These are phyloP conservation scores for Noccaea bulbosa DNA, from an alignment of 345 rosid species.

Conservation along the genomic window DNA sequence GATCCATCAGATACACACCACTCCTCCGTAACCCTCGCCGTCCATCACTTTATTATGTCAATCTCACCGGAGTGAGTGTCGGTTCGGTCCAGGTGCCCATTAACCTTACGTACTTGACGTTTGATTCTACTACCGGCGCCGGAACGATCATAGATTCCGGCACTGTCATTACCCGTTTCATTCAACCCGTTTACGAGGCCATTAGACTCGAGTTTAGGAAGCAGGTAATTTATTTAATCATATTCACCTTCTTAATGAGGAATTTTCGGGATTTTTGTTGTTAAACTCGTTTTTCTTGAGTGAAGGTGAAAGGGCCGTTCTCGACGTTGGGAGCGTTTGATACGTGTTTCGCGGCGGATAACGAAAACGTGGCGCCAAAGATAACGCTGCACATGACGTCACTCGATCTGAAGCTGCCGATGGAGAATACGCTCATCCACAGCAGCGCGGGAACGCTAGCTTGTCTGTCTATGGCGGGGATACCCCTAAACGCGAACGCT, in stretches of 20 bases:
- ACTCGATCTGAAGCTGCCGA: constrained; percentile 62
- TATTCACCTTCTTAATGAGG: no score
- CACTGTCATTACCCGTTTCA: constrained; percentile 82
- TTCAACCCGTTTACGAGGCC: constrained; percentile 60
- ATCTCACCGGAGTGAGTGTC: constrained; percentile 80
- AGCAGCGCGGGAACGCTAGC: constrained; percentile 75
- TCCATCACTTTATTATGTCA: constrained; percentile 83
- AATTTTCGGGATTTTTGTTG: no score
- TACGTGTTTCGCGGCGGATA: constrained; percentile 66
- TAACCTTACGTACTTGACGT: constrained; percentile 47
- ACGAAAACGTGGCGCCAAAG: constrained; percentile 51
- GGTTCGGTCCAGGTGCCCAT: constrained; percentile 59
- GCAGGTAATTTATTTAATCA: constrained; percentile 45
- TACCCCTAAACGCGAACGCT: constrained; percentile 65
- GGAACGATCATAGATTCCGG: constrained; percentile 91
- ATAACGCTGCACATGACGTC: constrained; percentile 65
- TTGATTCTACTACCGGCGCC: constrained; percentile 70
- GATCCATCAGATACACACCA: constrained; percentile 61
- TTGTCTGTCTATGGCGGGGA: constrained; percentile 82
- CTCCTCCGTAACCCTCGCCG: constrained; percentile 73
- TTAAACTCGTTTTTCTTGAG: no score
- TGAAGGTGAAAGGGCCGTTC: constrained; percentile 66
- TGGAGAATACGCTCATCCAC: constrained; percentile 85
- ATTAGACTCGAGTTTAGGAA: constrained; percentile 76
- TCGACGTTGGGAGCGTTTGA: constrained; percentile 83